Conservation (phyloP, 441 rosid species). For the Eutrema salsugineum region DNA sequence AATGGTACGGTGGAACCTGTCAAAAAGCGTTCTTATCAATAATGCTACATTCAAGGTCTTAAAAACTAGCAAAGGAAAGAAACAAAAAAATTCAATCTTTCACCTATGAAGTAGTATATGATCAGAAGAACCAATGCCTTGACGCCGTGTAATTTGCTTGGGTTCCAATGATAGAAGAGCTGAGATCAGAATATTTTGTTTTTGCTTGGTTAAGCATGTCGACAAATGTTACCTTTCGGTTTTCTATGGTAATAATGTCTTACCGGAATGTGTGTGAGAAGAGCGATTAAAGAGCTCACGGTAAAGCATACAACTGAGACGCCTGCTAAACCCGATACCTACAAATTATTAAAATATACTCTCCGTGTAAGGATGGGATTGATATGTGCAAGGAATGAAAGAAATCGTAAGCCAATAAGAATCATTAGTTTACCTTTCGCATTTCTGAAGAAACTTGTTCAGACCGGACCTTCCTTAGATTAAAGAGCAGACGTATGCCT, state of each 20-base stretch:
- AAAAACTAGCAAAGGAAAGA: neutral
- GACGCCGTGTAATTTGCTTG: conserved; percentile 36
- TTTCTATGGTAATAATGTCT: conserved; percentile 8
- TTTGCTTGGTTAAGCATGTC: neutral
- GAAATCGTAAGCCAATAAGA: neutral
- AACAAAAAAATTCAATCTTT: neutral
- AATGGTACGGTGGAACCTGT: conserved; percentile 52
- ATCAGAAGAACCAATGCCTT: conserved; percentile 42
- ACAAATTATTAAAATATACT: conserved; percentile 13
- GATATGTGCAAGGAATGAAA: neutral
- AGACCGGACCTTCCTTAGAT: conserved; percentile 50
- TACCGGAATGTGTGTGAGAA: conserved; percentile 50
- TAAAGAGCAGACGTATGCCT: conserved; percentile 46
- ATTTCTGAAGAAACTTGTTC: conserved; percentile 55
- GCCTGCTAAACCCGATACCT: conserved; percentile 58
- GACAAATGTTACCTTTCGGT: neutral
- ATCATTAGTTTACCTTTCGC: conserved; percentile 44
- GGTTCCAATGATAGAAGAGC: conserved; percentile 54
- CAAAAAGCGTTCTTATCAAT: neutral
- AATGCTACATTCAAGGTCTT: neutral
- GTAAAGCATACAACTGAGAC: conserved; percentile 56
- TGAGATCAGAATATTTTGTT: conserved; percentile 16
- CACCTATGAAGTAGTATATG: conserved; percentile 52
- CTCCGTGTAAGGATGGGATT: neutral
- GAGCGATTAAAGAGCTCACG: conserved; percentile 46